Evolutionary conservation across 1,139 yeast genomes (phyloP).

Genomic region (Nakaseomyces bracarensis): DNA sequence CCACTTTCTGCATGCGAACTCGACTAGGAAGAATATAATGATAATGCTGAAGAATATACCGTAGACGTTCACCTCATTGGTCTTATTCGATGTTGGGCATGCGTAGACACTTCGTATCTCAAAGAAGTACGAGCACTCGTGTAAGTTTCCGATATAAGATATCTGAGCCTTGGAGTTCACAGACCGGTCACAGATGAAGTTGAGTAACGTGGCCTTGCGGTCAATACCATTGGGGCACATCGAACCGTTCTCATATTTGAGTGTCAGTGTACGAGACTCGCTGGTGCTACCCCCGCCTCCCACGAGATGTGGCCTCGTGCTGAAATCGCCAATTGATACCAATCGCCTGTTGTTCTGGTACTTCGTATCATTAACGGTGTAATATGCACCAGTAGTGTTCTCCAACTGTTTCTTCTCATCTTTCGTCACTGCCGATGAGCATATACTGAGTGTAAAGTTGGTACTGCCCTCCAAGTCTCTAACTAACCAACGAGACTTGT

Average conservation of each 20-base stretch:
- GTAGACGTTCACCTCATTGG: constrained; percentile 30
- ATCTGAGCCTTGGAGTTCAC: constrained; percentile 58
- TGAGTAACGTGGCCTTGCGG: constrained; percentile 56
- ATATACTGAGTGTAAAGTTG: constrained; percentile 74
- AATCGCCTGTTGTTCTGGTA: constrained; percentile 20
- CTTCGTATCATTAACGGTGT: constrained; percentile 44
- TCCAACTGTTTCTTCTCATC: constrained; percentile 33
- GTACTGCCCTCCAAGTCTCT: constrained; percentile 62
- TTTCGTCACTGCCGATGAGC: constrained; percentile 42
- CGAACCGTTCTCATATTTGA: constrained; percentile 68
- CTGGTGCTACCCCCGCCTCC: too few relatives aligned
- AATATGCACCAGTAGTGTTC: constrained; percentile 59
- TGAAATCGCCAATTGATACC: constrained; percentile 59
- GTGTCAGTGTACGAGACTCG: constrained; percentile 63
- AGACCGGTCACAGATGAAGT: constrained; percentile 76
- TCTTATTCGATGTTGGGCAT: constrained; percentile 65
- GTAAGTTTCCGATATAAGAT: constrained; percentile 59
- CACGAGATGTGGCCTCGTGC: constrained; percentile 44
- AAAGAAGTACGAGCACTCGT: constrained; percentile 76
- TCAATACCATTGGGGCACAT: constrained; percentile 48
- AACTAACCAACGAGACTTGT: constrained; percentile 45
- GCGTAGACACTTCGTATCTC: constrained; percentile 84
- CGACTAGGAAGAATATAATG: constrained; percentile 35
- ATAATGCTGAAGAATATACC: constrained; percentile 31
- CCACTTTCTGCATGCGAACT: constrained; percentile 30